Percentiles rank a stretch among this genome's conserved stretches.
Evolutionary conservation across 2,329 filamentous ascomycete genomes (phyloP).

Genomic region (Fusarium compactum): DNA sequence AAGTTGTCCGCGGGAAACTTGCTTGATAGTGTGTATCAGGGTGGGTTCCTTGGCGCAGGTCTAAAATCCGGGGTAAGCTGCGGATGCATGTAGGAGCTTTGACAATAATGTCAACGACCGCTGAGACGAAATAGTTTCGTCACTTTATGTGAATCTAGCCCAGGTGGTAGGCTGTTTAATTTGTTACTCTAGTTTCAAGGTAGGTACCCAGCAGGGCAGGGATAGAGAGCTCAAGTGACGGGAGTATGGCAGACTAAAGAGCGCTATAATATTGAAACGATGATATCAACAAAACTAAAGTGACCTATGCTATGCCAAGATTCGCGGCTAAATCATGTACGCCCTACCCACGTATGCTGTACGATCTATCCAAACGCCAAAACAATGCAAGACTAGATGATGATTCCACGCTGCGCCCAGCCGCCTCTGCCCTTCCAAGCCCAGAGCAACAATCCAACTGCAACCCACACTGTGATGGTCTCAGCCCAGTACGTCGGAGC

Average conservation of each 20-base stretch:
- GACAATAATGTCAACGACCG: background rate
- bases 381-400: conserved; percentile 58
- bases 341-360: conserved; percentile 24
- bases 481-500: conserved; percentile 87
- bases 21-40: background rate
- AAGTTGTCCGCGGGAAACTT: conserved; percentile 39
- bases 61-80: conserved; percentile 37
- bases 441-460: conserved; percentile 76
- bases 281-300: conserved; percentile 8
- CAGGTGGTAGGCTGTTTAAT: background rate
- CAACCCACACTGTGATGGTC: conserved; percentile 81
- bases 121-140: background rate
- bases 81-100: conserved; percentile 21
- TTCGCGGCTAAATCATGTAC: conserved; percentile 1
- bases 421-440: conserved; percentile 84
- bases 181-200: background rate
- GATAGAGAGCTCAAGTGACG: background rate
- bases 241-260: background rate
- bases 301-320: conserved; percentile 6
- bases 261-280: conserved; percentile 1
- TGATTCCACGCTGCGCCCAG: conserved; percentile 82
- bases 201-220: background rate
- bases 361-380: conserved; percentile 33
- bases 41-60: background rate
- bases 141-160: background rate